phyloP scores from a whole-genome alignment of 169 alveolate species.

The Babesia caballi region DNA sequence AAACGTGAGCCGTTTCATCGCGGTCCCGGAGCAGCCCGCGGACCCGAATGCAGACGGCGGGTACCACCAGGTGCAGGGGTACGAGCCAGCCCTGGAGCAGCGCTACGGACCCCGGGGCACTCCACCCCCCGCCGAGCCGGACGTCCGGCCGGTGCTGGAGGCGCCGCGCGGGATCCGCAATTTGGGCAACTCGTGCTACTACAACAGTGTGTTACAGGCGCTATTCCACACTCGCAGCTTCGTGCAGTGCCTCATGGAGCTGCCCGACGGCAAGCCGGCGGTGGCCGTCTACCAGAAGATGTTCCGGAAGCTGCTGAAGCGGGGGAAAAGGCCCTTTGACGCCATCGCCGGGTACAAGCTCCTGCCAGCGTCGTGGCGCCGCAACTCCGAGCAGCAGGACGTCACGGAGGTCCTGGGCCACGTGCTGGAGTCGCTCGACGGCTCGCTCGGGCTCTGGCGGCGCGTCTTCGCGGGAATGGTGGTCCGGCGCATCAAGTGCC shows the following conservation, averaged over 20 bases:
- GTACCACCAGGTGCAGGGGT: neutral
- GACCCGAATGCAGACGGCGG: neutral
- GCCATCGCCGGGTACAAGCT: conserved; percentile 59
- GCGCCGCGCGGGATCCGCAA: conserved; percentile 84
- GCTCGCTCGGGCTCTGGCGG: conserved; percentile 64
- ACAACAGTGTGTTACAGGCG: conserved; percentile 91
- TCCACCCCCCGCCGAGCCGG: neutral
- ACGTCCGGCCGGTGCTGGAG: neutral
- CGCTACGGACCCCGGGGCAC: too few relatives aligned
- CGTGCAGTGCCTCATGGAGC: conserved; percentile 51
- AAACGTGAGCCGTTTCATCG: neutral
- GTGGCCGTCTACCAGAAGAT: conserved; percentile 8
- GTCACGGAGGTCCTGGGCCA: conserved; percentile 72
- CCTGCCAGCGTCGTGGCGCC: conserved; percentile 62
- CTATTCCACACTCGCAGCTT: conserved; percentile 87
- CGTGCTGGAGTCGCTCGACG: conserved; percentile 70
- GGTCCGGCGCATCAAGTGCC: conserved; percentile 72
- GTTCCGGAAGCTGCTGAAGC: conserved; percentile 62
- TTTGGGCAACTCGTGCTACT: conserved; percentile 93
- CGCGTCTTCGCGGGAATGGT: conserved; percentile 77
- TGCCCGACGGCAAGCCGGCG: neutral
- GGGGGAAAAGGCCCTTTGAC: conserved; percentile 50
- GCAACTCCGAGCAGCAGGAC: conserved; percentile 75
- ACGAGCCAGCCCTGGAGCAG: neutral
- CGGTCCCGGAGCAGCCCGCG: neutral